phyloP scores from a whole-genome alignment of 345 rosid genomes.

The Citrus hindsii region DNA sequence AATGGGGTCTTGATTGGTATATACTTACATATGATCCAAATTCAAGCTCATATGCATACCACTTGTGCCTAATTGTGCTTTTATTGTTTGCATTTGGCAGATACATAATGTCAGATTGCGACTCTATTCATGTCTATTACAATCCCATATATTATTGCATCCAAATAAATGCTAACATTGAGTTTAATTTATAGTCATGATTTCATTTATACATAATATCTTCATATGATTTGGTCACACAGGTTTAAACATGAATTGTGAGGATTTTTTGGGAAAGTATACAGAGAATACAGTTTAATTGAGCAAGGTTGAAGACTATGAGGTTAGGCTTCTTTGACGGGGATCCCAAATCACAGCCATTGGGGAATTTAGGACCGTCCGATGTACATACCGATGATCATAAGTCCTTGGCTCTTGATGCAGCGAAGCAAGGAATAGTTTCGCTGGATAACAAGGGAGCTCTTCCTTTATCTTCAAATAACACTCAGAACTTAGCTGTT shows the following conservation, averaged over 20 bases:
- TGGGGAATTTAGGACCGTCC: conserved; percentile 44
- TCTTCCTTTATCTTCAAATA: conserved; percentile 35
- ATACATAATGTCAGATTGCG: conserved; percentile 17
- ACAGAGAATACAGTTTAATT: conserved; percentile 33
- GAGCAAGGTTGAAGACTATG: conserved; percentile 39
- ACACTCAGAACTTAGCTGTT: conserved; percentile 28
- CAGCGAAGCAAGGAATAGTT: conserved; percentile 50
- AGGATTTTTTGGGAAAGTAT: conserved; percentile 27
- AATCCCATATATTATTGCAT: not conserved
- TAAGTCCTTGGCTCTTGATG: conserved; percentile 36
- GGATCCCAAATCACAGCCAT: conserved; percentile 32
- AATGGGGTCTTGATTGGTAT: conserved; percentile 45
- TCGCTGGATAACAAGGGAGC: conserved; percentile 35
- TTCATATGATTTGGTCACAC: not conserved
- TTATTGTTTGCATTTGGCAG: conserved; percentile 19
- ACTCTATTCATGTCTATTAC: conserved; percentile 23
- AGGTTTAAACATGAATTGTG: conserved; percentile 56
- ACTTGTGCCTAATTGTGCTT: not conserved
- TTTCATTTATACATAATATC: too few relatives aligned
- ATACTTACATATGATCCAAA: not conserved
- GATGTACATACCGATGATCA: conserved; percentile 41
- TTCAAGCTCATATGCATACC: not conserved
- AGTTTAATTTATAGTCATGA: not conserved
- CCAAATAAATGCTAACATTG: too few relatives aligned
- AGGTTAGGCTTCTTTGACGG: conserved; percentile 59